A percentile compares a stretch with the other conserved stretches of the same genome.
phyloP scores from a whole-genome alignment of 139 green algal species.

The Coccomyxa sp. region DNA sequence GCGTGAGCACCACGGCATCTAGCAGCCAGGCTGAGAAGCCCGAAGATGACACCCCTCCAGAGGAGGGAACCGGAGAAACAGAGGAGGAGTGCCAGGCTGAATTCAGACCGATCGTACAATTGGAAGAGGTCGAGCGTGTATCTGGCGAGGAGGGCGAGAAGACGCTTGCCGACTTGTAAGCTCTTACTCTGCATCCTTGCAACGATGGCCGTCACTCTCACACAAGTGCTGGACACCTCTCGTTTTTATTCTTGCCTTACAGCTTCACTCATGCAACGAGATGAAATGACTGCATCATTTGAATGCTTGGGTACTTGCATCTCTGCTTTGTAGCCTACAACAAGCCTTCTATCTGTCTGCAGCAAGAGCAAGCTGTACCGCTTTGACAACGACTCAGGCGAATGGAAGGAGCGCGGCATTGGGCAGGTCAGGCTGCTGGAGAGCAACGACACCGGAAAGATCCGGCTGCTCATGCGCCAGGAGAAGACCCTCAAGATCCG shows the following conservation, averaged over 20 bases:
- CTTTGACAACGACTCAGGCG: conserved; percentile 83
- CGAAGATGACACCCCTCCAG: conserved; percentile 49
- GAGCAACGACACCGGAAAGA: conserved; percentile 89
- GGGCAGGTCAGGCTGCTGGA: conserved; percentile 87
- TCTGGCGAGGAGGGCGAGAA: conserved; percentile 96
- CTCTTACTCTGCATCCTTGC: neutral
- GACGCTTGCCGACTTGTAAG: conserved; percentile 81
- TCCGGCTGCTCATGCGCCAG: conserved; percentile 93
- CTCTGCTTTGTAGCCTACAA: too few species aligned
- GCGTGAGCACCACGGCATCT: conserved; percentile 26
- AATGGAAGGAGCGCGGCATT: conserved; percentile 98
- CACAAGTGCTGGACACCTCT: neutral
- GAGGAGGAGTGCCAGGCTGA: conserved; percentile 91
- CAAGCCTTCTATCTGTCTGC: conserved; percentile 15
- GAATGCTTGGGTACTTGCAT: too few species aligned
- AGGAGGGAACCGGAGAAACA: conserved; percentile 31
- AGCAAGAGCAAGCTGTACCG: conserved; percentile 99
- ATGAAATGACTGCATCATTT: too few species aligned
- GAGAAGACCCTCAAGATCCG: conserved; percentile 99
- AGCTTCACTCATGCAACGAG: too few species aligned
- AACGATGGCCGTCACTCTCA: neutral
- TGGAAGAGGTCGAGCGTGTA: conserved; percentile 89
- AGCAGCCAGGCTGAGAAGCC: conserved; percentile 16
- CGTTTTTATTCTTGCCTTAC: neutral
- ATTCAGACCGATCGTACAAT: conserved; percentile 92